Base-by-base conservation (phyloP, 805 yeast genomes). In the Kodamaea fukazawae region DNA sequence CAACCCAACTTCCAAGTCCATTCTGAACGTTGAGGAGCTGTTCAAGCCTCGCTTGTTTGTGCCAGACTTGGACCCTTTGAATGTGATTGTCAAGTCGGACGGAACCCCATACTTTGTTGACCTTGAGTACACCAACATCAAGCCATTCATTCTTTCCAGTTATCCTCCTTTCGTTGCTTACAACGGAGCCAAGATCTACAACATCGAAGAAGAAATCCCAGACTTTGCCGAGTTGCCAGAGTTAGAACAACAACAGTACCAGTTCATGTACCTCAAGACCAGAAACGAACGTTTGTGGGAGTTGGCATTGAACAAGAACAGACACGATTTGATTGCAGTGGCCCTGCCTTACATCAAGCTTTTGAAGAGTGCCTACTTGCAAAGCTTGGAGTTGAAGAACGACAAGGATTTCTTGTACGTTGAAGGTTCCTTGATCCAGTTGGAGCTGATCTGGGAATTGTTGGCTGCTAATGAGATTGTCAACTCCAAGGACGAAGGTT, bases 201-300 rank as follows among this genome's bases (percentile, higher is more conserved):
- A 83, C 53, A 66, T 83, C 49, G 76, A 78, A 38, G 79, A 83
- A 40, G 96, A 89, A 42, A 73, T 87, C 45, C 88, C 84, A 32
- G 80, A 78, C 36, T 90, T 70, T 60, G 78, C 77, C 3, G 66
- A 73, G 40, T 65, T 90, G 63, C 77, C 77, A 36, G 95, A 84
- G 30, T 65, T 76, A 32, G 93, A 87, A 48, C 77, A 83, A 63
- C 81, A 79, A 47, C 90, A 90, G 59, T 86, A 85, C 53, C 82
- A 83, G 53, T 90, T 85, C 65, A 86, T 91, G 81, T 82, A 82
- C 61, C 81, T 81, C 52, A 81, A 91, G 63, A 90, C 98, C 4
- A 81, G 96, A 71, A 88, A 90, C 59, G 96, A 91, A 63, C 81
- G 84, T 51, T 63, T 85, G 42, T 91, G 95, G 90, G 98, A 91